Percentiles rank a stretch among this genome's conserved stretches.
phyloP scores from a whole-genome alignment of 2,329 filamentous ascomycete species.

The Allantophomopsis cytisporea region DNA sequence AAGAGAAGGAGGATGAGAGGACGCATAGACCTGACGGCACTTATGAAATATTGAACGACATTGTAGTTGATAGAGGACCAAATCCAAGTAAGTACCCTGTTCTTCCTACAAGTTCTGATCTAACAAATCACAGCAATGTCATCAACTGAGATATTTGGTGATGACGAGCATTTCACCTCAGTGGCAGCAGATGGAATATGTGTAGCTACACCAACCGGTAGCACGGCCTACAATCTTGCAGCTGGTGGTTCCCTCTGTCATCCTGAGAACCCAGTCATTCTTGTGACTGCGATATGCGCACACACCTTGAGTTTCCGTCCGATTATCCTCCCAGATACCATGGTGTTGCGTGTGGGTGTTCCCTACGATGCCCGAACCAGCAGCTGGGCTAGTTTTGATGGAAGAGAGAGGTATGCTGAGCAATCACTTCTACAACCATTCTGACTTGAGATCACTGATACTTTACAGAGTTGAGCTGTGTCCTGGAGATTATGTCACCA shows the following conservation, averaged over 20 bases:
- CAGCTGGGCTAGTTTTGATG: slow-evolving; percentile 97
- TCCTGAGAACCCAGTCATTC: slow-evolving; percentile 90
- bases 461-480: slow-evolving; percentile 48
- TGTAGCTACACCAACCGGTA: slow-evolving; percentile 87
- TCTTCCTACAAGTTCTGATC: background rate
- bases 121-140: slow-evolving; percentile 56
- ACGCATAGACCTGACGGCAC: slow-evolving; percentile 78
- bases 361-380: slow-evolving; percentile 82
- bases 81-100: slow-evolving; percentile 60
- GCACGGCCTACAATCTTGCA: slow-evolving; percentile 89
- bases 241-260: slow-evolving; percentile 93
- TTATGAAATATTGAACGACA: slow-evolving; percentile 87
- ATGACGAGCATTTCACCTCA: slow-evolving; percentile 85
- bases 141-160: slow-evolving; percentile 80
- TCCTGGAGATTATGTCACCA: slow-evolving; percentile 74
- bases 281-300: slow-evolving; percentile 87
- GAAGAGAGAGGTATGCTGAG: slow-evolving; percentile 44
- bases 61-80: slow-evolving; percentile 90
- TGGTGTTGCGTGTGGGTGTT: slow-evolving; percentile 85
- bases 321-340: slow-evolving; percentile 93
- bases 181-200: slow-evolving; percentile 88
- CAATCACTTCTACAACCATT: too few species aligned
- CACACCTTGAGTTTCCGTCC: slow-evolving; percentile 91
- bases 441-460: too few species aligned
- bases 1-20: slow-evolving; percentile 69